phyloP scores from a whole-genome alignment of 805 yeast species.

The Metschnikowia similis region DNA sequence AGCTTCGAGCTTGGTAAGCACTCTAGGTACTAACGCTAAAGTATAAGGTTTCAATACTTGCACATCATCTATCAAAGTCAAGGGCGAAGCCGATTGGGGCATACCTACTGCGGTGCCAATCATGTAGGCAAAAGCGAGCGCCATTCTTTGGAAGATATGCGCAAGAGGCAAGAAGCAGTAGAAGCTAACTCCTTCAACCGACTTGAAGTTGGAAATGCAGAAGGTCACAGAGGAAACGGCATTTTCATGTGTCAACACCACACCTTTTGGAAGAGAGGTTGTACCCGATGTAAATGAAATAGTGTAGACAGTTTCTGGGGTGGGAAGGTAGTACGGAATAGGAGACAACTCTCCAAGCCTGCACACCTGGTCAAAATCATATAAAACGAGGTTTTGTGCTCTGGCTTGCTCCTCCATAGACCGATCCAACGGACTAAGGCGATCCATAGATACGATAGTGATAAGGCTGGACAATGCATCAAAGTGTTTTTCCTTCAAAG shows the following conservation, averaged over 20 bases:
- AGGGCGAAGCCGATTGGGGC: conserved; percentile 37
- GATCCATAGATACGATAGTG: conserved; percentile 54
- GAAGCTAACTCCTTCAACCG: background rate
- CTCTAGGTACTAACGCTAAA: conserved; percentile 60
- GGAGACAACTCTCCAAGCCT: conserved; percentile 38
- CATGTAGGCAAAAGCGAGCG: conserved; percentile 10
- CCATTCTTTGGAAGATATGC: conserved; percentile 22
- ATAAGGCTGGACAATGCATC: conserved; percentile 38
- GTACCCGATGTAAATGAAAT: conserved; percentile 54
- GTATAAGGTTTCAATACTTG: conserved; percentile 49
- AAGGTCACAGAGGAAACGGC: conserved; percentile 13
- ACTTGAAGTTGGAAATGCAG: conserved; percentile 6
- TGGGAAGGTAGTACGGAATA: conserved; percentile 27
- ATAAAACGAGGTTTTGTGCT: conserved; percentile 20
- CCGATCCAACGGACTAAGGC: conserved; percentile 11
- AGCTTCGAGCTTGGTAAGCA: conserved; percentile 55
- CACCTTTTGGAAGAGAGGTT: conserved; percentile 73
- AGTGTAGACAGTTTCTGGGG: conserved; percentile 33
- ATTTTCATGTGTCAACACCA: conserved; percentile 37
- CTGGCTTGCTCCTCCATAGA: conserved; percentile 12
- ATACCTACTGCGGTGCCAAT: conserved; percentile 22
- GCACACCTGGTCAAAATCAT: conserved; percentile 23
- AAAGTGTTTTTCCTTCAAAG: conserved; percentile 34
- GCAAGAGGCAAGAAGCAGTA: conserved; percentile 26
- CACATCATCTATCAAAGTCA: conserved; percentile 56